Evolutionary conservation across 768 basidiomycete species (phyloP), one percentile per base, ranked within the genome.

Genomic region (Russula vinacea): DNA sequence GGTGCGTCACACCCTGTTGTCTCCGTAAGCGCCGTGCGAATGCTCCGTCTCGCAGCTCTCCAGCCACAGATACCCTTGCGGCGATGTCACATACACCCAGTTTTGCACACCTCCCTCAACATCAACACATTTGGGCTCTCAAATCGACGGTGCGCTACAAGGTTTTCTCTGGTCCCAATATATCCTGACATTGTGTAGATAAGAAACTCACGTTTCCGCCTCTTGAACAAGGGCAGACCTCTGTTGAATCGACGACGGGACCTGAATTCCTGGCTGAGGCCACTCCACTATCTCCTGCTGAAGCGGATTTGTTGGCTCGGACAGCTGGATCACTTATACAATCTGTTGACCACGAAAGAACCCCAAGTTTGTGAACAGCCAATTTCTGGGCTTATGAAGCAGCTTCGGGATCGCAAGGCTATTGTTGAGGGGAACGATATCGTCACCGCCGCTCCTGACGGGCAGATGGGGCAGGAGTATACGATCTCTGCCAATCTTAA

Each of bases 301-400:
- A 86, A 19, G 77, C 76, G 2, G 90, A 94, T 68, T 87, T 90
- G 52, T 84, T 96, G 52, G 88, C 93, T 2, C 82, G 83, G 33
- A 88, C 91, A 9, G 94, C 94, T 13, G 91, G 84, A 10, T 76
- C 86, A 49, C 81, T 96, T 44, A 77, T 96, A 60, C 84, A 91
- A 47, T 81, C 87, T n/a, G 83, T 95, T 52, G 79, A 83, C 70
- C 76, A 87, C 62, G 90, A 90, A 60, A 80, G 70, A 93, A 91
- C 71, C 84, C 87, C 40, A 97, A 96, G 73, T 94, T 97, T 71
- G 81, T 84, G 74, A 83, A 92, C 37, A 93, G 91, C 73, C 80
- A 83, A 63, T 97, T 97, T 73, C 79, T 97, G 81, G 81, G 24
- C 79, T 97, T 32, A 96, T 97, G 94, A 83, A 82, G 57, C 86